These are phyloP conservation scores for Colletotrichum coccodes DNA, from an alignment of 2,329 filamentous ascomycete species.

Conservation along the genomic window DNA sequence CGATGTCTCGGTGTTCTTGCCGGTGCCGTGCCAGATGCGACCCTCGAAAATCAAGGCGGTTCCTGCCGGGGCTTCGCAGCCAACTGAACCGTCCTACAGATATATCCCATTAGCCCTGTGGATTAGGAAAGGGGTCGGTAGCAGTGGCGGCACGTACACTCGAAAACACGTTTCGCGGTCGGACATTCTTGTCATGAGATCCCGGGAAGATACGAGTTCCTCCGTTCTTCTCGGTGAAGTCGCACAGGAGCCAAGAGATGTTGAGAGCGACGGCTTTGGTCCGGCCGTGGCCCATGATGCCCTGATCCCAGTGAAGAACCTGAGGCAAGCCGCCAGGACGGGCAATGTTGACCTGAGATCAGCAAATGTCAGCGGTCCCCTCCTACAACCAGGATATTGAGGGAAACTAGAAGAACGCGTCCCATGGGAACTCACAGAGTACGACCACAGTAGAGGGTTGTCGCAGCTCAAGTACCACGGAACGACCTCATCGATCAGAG, in stretches of 20 bases:
- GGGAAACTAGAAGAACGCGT: no score
- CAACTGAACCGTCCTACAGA: background rate
- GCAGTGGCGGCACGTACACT: no score
- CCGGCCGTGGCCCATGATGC: constrained; percentile 18
- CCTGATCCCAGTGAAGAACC: constrained; percentile 18
- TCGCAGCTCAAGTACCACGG: background rate
- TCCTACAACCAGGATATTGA: no score
- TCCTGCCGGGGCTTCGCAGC: background rate
- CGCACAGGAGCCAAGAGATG: constrained; percentile 18
- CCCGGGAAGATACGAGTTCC: constrained; percentile 5
- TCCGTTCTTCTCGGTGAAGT: background rate
- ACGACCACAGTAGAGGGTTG: background rate
- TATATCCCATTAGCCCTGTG: no score
- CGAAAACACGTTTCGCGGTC: background rate
- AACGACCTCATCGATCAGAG: background rate
- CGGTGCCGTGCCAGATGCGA: background rate
- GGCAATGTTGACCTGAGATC: background rate
- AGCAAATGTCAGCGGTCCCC: background rate
- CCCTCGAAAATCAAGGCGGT: background rate
- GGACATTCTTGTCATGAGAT: background rate
- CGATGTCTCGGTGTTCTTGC: background rate
- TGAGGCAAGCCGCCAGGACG: constrained; percentile 11
- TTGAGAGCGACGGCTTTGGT: constrained; percentile 6
- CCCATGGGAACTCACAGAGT: background rate
- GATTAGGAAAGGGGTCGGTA: no score